Conservation (phyloP, 2,329 filamentous ascomycete genomes). For the Diaporthe batatas region DNA sequence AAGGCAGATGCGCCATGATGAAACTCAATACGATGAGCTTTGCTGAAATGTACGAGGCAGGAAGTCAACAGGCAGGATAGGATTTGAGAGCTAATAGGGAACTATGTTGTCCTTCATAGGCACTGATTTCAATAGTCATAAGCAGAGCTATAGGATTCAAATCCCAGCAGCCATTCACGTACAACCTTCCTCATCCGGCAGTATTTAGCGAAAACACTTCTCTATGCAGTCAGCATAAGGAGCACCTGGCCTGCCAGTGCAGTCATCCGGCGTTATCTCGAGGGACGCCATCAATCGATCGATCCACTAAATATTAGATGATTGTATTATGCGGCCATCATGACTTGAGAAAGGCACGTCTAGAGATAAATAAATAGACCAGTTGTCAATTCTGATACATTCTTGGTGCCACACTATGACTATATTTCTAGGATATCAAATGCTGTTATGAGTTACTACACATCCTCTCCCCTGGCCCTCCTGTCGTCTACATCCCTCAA, state of each 20-base stretch:
- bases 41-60: not conserved
- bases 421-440: not conserved
- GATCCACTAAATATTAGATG: too few species aligned
- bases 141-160: conserved; percentile 4
- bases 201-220: not conserved
- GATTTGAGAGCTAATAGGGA: not conserved
- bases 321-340: not conserved
- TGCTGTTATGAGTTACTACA: not conserved
- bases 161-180: not conserved
- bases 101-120: not conserved
- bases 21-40: rapidly evolving
- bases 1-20: not conserved
- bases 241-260: not conserved
- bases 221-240: conserved; percentile 19
- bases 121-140: not conserved
- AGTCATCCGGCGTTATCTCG: not conserved
- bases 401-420: too few species aligned
- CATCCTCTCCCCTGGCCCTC: not conserved
- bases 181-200: conserved; percentile 12
- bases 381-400: too few species aligned
- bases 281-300: not conserved
- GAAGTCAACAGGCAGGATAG: not conserved
- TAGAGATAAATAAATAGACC: not conserved
- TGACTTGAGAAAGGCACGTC: not conserved
- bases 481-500: conserved; percentile 6